These are phyloP conservation scores for Brassica rapa DNA, from an alignment of 345 rosid species.

Conservation along the genomic window DNA sequence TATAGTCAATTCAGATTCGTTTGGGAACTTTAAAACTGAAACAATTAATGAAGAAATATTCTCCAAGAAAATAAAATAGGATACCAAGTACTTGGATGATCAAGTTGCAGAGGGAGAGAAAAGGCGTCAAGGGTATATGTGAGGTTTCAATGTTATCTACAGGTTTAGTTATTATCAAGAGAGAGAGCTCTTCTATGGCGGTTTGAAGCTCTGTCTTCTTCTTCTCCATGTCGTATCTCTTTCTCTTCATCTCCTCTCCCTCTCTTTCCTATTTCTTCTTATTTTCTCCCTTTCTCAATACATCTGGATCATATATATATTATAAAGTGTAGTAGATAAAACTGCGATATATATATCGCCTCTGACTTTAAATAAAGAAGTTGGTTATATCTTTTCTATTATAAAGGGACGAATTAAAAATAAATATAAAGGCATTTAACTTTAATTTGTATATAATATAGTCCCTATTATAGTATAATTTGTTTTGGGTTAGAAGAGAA, in stretches of 20 bases:
- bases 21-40: not conserved
- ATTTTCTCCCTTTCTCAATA: not conserved
- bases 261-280: slow-evolving; percentile 2
- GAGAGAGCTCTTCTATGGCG: slow-evolving; percentile 79
- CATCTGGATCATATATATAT: not conserved
- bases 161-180: slow-evolving; percentile 45
- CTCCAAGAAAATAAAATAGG: slow-evolving; percentile 1
- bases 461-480: no score
- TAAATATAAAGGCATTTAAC: no score
- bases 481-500: slow-evolving; percentile 33
- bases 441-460: no score
- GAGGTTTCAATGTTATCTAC: slow-evolving; percentile 39
- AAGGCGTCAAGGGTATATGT: slow-evolving; percentile 60
- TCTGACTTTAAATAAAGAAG: slow-evolving; percentile 36
- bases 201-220: slow-evolving; percentile 60
- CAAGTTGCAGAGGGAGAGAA: slow-evolving; percentile 64
- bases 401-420: not conserved
- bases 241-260: slow-evolving; percentile 56
- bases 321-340: slow-evolving; percentile 5
- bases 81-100: slow-evolving; percentile 89
- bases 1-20: not conserved
- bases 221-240: slow-evolving; percentile 61
- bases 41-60: not conserved
- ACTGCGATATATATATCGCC: not conserved
- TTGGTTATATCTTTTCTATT: slow-evolving; percentile 26